Conservation (phyloP, 768 basidiomycete species). For the Dentipellis sp. region DNA sequence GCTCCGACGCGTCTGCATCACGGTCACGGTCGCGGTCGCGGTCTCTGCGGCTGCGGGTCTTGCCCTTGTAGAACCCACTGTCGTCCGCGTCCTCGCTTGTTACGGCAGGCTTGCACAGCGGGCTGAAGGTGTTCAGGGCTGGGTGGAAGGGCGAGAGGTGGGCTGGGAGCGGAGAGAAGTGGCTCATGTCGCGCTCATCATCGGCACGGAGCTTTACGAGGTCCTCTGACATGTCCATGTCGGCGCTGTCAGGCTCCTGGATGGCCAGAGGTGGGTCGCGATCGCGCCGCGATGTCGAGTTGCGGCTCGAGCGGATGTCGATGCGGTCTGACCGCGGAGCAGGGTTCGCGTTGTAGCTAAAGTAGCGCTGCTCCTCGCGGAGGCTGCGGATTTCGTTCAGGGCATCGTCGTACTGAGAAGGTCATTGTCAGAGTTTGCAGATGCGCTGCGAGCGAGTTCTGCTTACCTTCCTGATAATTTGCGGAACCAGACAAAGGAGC, state of each 20-base stretch:
- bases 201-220: conserved; percentile 9
- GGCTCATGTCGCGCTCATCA: conserved; percentile 7
- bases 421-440: conserved; percentile 1
- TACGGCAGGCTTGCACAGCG: conserved; percentile 3
- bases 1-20: background rate
- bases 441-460: background rate
- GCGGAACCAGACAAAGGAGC: background rate
- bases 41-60: background rate
- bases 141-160: conserved; percentile 13
- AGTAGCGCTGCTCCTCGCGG: conserved; percentile 4
- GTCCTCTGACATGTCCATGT: background rate
- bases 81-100: conserved; percentile 6
- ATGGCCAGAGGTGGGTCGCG: background rate
- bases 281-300: background rate
- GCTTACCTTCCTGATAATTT: conserved; percentile 9
- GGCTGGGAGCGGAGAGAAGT: conserved; percentile 14
- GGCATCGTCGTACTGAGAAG: conserved; percentile 10
- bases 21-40: background rate
- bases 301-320: background rate
- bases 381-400: conserved; percentile 11
- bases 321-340: background rate
- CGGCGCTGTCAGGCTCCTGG: background rate
- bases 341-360: background rate
- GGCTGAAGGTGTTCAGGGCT: conserved; percentile 8
- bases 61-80: conserved; percentile 3